Percentiles rank a stretch among this genome's conserved stretches.
phyloP scores from a whole-genome alignment of 495 filamentous ascomycete genomes.

The Penicillium daleae region DNA sequence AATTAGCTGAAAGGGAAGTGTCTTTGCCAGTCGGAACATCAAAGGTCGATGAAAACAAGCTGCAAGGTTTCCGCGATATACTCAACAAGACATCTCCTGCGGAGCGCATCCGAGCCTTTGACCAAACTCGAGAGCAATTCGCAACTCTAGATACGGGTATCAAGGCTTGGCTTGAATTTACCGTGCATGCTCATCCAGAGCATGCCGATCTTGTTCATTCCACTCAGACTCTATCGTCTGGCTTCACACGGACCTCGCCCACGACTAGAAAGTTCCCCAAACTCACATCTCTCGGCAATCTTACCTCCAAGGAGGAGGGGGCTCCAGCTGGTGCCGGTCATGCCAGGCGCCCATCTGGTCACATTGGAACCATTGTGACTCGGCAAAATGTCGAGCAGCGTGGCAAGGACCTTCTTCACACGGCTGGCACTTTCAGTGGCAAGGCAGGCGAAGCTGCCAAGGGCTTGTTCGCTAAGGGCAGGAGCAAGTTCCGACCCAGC shows the following conservation, averaged over 20 bases:
- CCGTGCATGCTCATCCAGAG: conserved; percentile 54
- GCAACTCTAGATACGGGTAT: conserved; percentile 74
- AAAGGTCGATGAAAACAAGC: conserved; percentile 40
- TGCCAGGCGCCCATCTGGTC: conserved; percentile 40
- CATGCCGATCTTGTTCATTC: conserved; percentile 47
- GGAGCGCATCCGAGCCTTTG: conserved; percentile 71
- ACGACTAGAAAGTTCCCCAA: conserved; percentile 55
- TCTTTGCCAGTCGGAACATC: conserved; percentile 10
- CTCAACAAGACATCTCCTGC: conserved; percentile 59
- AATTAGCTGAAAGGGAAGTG: background rate
- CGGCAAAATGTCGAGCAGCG: conserved; percentile 63
- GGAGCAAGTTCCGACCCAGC: conserved; percentile 69
- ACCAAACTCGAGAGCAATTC: conserved; percentile 70
- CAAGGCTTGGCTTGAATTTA: conserved; percentile 67
- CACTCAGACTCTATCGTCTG: conserved; percentile 36
- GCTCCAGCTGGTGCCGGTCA: conserved; percentile 40
- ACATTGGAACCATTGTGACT: conserved; percentile 45
- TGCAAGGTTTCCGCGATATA: conserved; percentile 72
- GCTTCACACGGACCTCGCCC: conserved; percentile 36
- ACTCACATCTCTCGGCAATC: conserved; percentile 38
- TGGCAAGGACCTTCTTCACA: conserved; percentile 84
- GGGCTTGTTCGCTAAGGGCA: conserved; percentile 83
- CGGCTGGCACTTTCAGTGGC: conserved; percentile 71
- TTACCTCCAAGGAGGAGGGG: conserved; percentile 48
- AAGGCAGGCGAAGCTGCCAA: conserved; percentile 79